Base-by-base conservation (phyloP, 768 basidiomycete species). In the Boletus eberwhitei region DNA sequence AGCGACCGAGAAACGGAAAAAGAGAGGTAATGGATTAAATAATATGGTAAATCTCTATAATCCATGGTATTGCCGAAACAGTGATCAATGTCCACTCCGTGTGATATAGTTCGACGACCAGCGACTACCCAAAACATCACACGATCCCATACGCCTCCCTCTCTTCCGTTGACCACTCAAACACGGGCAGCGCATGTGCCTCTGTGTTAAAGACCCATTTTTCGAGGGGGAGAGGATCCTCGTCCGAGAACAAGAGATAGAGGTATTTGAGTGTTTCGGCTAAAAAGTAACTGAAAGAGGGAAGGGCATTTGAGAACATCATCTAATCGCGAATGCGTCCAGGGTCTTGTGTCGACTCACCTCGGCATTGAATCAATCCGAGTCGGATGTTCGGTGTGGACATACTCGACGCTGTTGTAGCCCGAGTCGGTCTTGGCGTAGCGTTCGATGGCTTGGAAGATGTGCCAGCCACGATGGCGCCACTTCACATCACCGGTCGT, bases 181-280 rank as follows among this genome's bases (percentile, higher is more conserved):
- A 86, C 39, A 90, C 76, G n/a, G 87, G 88, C 9, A 91, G 73
- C 9, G 90, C 82, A 64, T 92, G 91, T 6, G 88, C 91, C 67
- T 85, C 84, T 0, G 83, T 85, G 57, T 82, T 85, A 53, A 83
- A 83, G 5, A 85, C 83, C 77, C 78, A 86, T 36, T 77, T 71
- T 16, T 79, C 72, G 37, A 82, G 71, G 0, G 79, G 74, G 14
- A 89, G 58, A 5, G 73, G 77, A 56, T 90, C 85, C 6, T 81
- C 76, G 38, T 87, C 78, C 41, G 70, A 73, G 66, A 89, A 91
- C 68, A 88, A 69, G 21, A 90, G 73, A 66, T 86, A 86, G 47
- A 88, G 75, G 64, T 90, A 89, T 69, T 88, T 88, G 54, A 89
- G 72, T 57, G 81, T 83, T 62, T 82, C 81, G 2, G 82, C 81